Evolutionary conservation across 768 basidiomycete species (phyloP), one percentile per base, ranked within the genome.

Genomic region (Panellus pusillus): DNA sequence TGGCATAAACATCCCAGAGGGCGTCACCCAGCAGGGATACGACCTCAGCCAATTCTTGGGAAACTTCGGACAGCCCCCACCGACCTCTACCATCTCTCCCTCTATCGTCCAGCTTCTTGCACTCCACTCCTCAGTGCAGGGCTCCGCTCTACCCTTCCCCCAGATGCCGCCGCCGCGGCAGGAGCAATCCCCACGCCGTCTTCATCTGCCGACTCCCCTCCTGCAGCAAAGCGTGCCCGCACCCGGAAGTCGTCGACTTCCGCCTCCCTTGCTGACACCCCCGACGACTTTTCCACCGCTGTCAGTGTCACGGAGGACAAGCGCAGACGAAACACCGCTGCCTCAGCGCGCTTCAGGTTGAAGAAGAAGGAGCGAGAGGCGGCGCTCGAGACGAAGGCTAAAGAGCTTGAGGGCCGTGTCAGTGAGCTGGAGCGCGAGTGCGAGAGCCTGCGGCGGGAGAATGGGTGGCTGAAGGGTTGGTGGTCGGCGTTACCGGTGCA

Each of bases 361-460:
- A 97, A 96, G 80, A 97, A 97, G 79, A 97, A 97, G 76, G 92
- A 95, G 71, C 79, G 94, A 13, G 94, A 97, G 72, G 87, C 83
- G 2, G 93, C 94, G 14, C 75, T 96, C 18, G 94, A 96, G 72
- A 80, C 78, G 39, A 86, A 84, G 63, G 84, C 89, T 14, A 93
- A 92, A 73, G 92, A 95, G 65, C 78, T 96, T 14, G 89, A 93
- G 66, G 74, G 74, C 0, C 82, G 86, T 47, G 91, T 95, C 13
- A 77, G 72, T 50, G 90, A 90, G 63, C 78, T 97, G 13, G 94
- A 97, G 74, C 81, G 89, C 68, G 93, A 96, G 70, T 94, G 94
- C 69, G 93, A 96, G 69, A 84, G 82, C 0, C 76, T 95, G 45
- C 77, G 91, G 44, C 78, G 90, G 53, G 93, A 97, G 74, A 97